Evolutionary conservation across 176 grass and related monocot species (phyloP), one percentile per base, ranked within the genome.

Genomic region (Typha latifolia): DNA sequence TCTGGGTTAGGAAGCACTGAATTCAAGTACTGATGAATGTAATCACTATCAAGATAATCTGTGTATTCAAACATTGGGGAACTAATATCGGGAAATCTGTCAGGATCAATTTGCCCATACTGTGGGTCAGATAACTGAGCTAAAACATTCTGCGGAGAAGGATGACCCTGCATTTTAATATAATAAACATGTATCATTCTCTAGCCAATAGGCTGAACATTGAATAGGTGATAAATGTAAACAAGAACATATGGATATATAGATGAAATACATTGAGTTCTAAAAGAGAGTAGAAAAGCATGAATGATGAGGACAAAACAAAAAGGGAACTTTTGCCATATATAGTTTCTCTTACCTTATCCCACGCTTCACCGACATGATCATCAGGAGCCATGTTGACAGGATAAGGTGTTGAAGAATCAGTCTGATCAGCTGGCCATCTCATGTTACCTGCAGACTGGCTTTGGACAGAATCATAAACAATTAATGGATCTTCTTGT

Each of bases 131-230:
- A 14, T 12, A 64, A 10, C n/a, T 43, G 8, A 3, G 72, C 11
- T 1, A 64, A 32, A 32, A 51, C 11, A 65, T 64, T 61, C 26
- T 51, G 72, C 26, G 9, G 23, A 64, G 62, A 16, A 37, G 72
- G 26, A 37, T 65, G 61, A 51, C 24, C 72, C 72, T 74, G 72
- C 61, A 74, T 37, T 74, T 74, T 51, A 14, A 11, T 59, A 12
- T 10, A 59, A 21, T 22, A 59, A 16, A 22, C 18, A 59, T 59
- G 53, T 21, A 19, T 59, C 20, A 59, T 6, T 19, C 8, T 59
- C 53, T 22, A 59, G 53, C 6, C 53, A n/a, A 19, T 59, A 19
- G 15, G 18, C 10, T 22, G 53, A 59, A 59, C 20, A 16, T 19
- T 59, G 53, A 21, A 16, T 19, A 9, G 16, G 15, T 59, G 8